Base-by-base conservation (phyloP, 139 green algal genomes). In the Chlamydomonas urium region DNA sequence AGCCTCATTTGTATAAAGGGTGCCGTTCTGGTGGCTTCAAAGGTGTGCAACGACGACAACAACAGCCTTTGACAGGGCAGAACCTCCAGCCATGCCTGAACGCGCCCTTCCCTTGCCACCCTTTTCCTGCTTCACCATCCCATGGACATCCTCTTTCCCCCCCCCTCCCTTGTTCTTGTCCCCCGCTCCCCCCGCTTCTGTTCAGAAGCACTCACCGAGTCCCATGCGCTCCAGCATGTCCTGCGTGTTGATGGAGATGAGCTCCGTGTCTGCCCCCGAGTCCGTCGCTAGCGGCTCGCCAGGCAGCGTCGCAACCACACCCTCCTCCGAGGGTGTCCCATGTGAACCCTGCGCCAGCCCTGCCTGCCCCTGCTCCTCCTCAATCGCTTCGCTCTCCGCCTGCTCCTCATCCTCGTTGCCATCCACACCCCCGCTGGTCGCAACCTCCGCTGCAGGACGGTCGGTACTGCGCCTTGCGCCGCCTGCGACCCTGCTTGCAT, bases 181-280 rank as follows among this genome's bases (percentile, higher is more conserved):
- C 42, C 42, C 42, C 42, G 8, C 42, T 50, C 10, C 42, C 42
- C 42, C 14, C 14, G 42, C 8, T 50, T 8, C 42, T 50, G 8
- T 50, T 14, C 42, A 50, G 14, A 8, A 8, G 8, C 53, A 63
- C 53, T 63, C 53, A 63, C 53, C 53, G 10, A 63, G 53, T 17
- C 53, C 53, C 53, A 63, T 63, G 26, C 29, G 53, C 19, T 63
- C n/a, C 53, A 63, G 53, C 53, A 63, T 32, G 26, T 14, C 24
- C 19, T 17, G 14, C 17, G 21, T 21, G 24, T 33, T 33, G n/a
- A 63, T 10, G 6, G 53, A 6, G 17, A 63, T 63, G 10, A 34
- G 53, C 53, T 26, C 6, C 53, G 26, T 21, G 17, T 63, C 53
- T 36, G 26, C 53, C 53, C 53, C 53, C 6, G 53, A 34, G n/a